Evolutionary conservation across 2,329 filamentous ascomycete genomes (phyloP), one percentile per base, ranked within the genome.

Genomic region (Beauveria sp.): DNA sequence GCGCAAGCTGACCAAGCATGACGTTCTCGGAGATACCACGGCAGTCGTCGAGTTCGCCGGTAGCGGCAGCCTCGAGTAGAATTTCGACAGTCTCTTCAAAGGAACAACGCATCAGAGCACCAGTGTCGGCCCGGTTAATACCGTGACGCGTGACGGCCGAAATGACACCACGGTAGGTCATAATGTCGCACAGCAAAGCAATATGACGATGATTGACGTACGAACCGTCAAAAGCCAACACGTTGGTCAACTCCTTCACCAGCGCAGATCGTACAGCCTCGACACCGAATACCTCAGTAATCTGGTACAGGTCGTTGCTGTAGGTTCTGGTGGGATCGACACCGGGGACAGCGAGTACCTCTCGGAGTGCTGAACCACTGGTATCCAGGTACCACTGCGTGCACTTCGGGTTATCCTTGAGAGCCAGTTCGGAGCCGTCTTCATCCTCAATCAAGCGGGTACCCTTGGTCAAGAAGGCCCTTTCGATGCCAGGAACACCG

Each of bases 21-120:
- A 99, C 88, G 78, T 99, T 99, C 78, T 99, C 94, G 18, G 94
- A 97, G 55, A 99, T 93, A 81, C 94, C 94, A 63, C 92, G 90
- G 79, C 96, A 99, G 75, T 99, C 94, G 71, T 99, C 94, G 37
- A 99, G 83, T 75, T 99, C 94, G 72, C 94, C 94, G 55, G 91
- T 91, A 18, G 92, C 91, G 26, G 94, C 94, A 63, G 94, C 96
- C 72, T 99, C 94, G 22, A 99, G 85, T 58, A 99, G 80, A 80
- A 99, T 99, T 72, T 99, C 96, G 46, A 99, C 94, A 0, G 94
- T 99, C 75, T 99, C 96, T 77, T 99, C 94, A 77, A 99, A 99
- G 2, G 94, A 99, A 81, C 96, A 99, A 74, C 94, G 89, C 94
- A 99, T 99, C 69, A 99, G 82, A 10, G 94, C 96, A 80, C 94